Evolutionary conservation across 1,139 yeast genomes (phyloP).

Genomic region (Starmera stellimalicola): DNA sequence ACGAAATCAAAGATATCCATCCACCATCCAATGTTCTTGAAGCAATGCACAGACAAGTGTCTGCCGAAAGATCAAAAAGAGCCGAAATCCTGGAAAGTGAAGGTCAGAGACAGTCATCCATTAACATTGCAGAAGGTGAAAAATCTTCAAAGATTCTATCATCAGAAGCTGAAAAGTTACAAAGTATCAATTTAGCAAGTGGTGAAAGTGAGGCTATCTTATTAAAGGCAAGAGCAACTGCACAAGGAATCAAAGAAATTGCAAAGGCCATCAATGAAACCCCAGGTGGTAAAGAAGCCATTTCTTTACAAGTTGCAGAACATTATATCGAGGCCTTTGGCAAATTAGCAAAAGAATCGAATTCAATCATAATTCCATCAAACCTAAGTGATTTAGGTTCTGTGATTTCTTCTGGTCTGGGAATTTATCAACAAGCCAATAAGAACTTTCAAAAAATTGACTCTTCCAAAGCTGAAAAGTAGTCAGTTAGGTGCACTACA

Average conservation of each 20-base stretch:
- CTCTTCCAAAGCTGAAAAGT: no score
- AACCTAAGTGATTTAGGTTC: conserved; percentile 67
- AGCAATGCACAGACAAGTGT: conserved; percentile 86
- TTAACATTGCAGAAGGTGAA: conserved; percentile 78
- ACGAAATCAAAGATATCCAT: conserved; percentile 82
- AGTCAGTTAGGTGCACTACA: no score
- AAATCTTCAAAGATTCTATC: conserved; percentile 60
- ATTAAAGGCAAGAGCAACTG: conserved; percentile 67
- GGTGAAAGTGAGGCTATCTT: conserved; percentile 67
- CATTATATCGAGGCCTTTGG: conserved; percentile 78
- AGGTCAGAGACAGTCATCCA: conserved; percentile 70
- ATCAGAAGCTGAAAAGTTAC: conserved; percentile 59
- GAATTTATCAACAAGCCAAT: conserved; percentile 52
- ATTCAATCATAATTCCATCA: conserved; percentile 70
- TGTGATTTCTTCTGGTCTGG: conserved; percentile 69
- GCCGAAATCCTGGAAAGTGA: conserved; percentile 84
- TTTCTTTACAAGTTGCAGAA: conserved; percentile 71
- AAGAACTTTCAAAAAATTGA: conserved; percentile 4
- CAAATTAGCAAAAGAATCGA: conserved; percentile 72
- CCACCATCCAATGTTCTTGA: conserved; percentile 83
- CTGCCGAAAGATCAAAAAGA: conserved; percentile 77
- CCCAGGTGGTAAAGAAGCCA: conserved; percentile 70
- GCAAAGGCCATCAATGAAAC: conserved; percentile 61
- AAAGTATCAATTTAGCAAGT: conserved; percentile 53
- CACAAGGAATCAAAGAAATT: conserved; percentile 55